Percentiles rank a stretch among this genome's conserved stretches.
These are phyloP conservation scores for Chlorokybus atmophyticus DNA, from an alignment of 139 green algal species.

Conservation along the genomic window DNA sequence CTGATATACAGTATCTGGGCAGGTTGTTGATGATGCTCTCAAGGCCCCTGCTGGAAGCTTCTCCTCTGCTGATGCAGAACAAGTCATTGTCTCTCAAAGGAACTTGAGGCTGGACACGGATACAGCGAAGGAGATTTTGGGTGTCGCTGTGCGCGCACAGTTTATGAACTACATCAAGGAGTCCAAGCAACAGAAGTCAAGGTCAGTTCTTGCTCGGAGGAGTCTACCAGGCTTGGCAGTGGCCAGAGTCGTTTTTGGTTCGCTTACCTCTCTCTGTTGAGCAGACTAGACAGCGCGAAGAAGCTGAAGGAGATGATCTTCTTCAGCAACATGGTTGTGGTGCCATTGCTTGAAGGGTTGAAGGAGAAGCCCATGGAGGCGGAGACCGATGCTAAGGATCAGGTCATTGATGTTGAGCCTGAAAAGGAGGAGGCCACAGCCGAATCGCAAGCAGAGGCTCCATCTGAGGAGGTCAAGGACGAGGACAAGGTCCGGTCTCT, in stretches of 20 bases:
- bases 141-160: slow-evolving; percentile 21
- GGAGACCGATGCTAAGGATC: too few species aligned
- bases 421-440: slow-evolving; percentile 16
- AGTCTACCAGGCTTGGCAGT: too few species aligned
- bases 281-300: slow-evolving; percentile 52
- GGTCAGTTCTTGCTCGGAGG: too few species aligned
- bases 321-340: slow-evolving; percentile 80
- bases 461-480: neutral
- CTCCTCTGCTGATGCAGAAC: slow-evolving; percentile 39
- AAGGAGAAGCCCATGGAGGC: slow-evolving; percentile 19
- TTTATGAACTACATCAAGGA: slow-evolving; percentile 48
- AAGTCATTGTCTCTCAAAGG: slow-evolving; percentile 44
- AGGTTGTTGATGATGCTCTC: slow-evolving; percentile 38
- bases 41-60: slow-evolving; percentile 47
- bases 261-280: too few species aligned
- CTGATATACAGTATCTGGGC: too few species aligned
- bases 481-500: slow-evolving; percentile 5
- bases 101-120: slow-evolving; percentile 52
- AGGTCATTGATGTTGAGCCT: too few species aligned
- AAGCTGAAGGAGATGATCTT: slow-evolving; percentile 87
- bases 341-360: slow-evolving; percentile 64
- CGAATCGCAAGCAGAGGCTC: neutral
- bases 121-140: slow-evolving; percentile 27
- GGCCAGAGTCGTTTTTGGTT: too few species aligned
- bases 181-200: slow-evolving; percentile 11